Base-by-base conservation (phyloP, 768 basidiomycete species). In the Tylopilus sp. region DNA sequence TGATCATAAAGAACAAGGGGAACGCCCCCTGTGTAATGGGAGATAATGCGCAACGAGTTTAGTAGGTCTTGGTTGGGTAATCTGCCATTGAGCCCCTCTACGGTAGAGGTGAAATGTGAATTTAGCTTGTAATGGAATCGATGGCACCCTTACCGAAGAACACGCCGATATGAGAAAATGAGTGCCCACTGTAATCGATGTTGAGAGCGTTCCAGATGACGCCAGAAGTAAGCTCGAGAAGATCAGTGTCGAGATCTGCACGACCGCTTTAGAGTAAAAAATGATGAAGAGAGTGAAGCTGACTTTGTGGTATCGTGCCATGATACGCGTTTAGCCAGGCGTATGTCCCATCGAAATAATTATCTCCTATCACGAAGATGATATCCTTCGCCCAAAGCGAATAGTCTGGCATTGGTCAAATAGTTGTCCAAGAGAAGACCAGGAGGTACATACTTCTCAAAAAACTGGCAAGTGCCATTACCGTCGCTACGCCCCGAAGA, bases 331-430 rank as follows among this genome's bases (percentile, higher is more conserved):
- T 83, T 31, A 98, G 74, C 87, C 92, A 99, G 3, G 92, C 95
- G 56, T 97, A 90, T 77, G 92, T 87, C 3, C 97, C 97, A 48
- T 95, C 89, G 31, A 92, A 69, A 66, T 95, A 84, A 2, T 85
- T 90, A 56, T 98, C 96, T 41, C 88, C 87, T 54, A 98, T 76
- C 25, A 99, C 83, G 54, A 98, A 87, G 17, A 98, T 72, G 50
- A 99, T 77, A 62, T 98, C 95, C 67, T 95, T 96, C 1, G 94
- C 89, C 96, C 97, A 99, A 33, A 92, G 78, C 21, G 92, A 90
- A 61, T 89, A 87, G 30, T 78, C 92, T 95, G 60, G 54, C 10
- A 17, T 16, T 19, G 28, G 33, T 68, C 16, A 64, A 45, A 46
- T 25, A 16, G 30, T 13, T 31, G 33, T 7, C 21, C 30, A 4